Evolutionary conservation across 345 rosid species (phyloP), one percentile per base, ranked within the genome.

Genomic region (Aurinia saxatilis): DNA sequence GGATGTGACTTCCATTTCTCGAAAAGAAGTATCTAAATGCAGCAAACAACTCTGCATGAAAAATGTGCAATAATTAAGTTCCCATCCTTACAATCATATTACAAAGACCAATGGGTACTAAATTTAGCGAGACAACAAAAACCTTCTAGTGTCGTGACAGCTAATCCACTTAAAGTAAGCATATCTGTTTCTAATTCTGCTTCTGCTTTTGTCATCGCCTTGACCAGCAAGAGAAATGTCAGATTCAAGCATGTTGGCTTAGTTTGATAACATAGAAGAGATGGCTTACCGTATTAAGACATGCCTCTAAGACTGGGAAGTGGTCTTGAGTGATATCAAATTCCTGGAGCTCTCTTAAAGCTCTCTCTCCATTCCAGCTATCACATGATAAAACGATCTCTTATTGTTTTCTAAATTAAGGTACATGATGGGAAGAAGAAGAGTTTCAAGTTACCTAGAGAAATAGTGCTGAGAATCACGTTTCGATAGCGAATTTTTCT

Each of bases 311-410:
- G 65, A 76, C 77, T 37, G 96, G 93, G 63, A 86, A 92, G 88
- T 89, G 83, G 58, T 85, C 86, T 70, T 73, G 85, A 41, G 95
- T 68, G 68, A 93, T 87, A 75, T 82, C 80, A 67, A 88, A 89
- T 75, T 87, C 99, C 73, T 82, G 77, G 38, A 93, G 95, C 75
- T 93, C 95, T 77, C 66, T 81, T 74, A 85, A 51, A 55, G 99
- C 99, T 62, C 79, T 78, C 33, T 87, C 89, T 74, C 97, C 97
- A 5, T 91, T 84, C 99, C 99, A 93, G 68, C 97, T 90, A 73
- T 18, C 70, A 63, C n/a, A n/a, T n/a, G 2, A 17, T 51, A 3
- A 48, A 46, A 46, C n/a, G n/a, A n/a, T n/a, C n/a, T n/a, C n/a
- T n/a, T n/a, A n/a, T n/a, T n/a, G n/a, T n/a, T n/a, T n/a, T n/a